Base-by-base conservation (phyloP, 306 rosid species). In the Ammopiptanthus mongolicus region DNA sequence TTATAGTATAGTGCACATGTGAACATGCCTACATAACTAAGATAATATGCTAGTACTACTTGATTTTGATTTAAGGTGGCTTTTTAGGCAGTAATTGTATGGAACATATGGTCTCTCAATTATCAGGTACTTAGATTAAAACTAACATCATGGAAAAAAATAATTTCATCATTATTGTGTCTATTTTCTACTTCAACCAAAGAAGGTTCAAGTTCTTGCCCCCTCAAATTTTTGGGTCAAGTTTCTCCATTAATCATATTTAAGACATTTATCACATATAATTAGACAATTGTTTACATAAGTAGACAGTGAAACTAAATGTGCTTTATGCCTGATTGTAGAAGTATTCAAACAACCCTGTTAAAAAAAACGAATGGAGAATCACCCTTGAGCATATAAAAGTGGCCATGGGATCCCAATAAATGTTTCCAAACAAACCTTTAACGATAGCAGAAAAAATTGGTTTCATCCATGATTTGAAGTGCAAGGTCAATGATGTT, bases 311-410 rank as follows among this genome's bases (percentile, higher is more conserved):
- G 48, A 77, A 50, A 48, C 74, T 25, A 42, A 62, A 63, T 63
- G 70, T 4, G 62, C 17, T 69, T 15, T 9, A 71, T n/a, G 47
- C 34, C 41, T 31, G 46, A 77, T 34, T 64, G 37, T 33, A 44
- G 46, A 81, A 71, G 59, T 23, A 71, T 31, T 60, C 68, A 79
- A 19, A 28, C 56, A 36, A 17, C 46, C 33, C 36, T 74, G 47
- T 60, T n/a, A 10, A 50, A 56, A 56, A 56, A 34, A 29, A 48
- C 1, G 36, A 29, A 75, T 25, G 46, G 19, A 13, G 15, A 63
- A 34, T 12, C 57, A 74, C 42, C 10, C 29, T 18, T 33, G 56
- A 33, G 62, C 51, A 53, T 17, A 21, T 61, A 25, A 36, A 21
- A 53, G 51, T 71, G 25, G 53, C 12, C 63, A 14, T 63, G 14